Base-by-base conservation (phyloP, 495 filamentous ascomycete species). In the Umbilicaria muhlenbergii region DNA sequence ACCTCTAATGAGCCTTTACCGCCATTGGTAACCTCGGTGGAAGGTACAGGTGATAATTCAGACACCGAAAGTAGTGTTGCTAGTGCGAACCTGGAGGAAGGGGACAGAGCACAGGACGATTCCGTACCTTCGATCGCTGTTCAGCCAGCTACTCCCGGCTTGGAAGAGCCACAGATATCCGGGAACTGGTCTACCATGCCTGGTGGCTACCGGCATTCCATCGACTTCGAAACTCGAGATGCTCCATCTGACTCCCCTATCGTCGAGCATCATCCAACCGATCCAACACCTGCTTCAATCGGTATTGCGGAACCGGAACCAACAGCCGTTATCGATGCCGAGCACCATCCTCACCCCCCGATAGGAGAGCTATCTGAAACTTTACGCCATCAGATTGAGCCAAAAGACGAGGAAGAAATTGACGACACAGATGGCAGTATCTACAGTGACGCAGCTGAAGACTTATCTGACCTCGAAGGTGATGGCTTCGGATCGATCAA, bases 371-470 rank as follows among this genome's bases (percentile, higher is more conserved):
- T 60, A 28, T 51, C 53, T 24, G 50, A 58, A 34, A 36, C 41
- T 12, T 38, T 61, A 34, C 47, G 44, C 6, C 51, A 43, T 13
- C 58, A 61, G 34, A 58, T 48, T 18, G 42, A 60, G 19, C 39
- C 45, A 13, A 41, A 51, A 21, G 57, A 53, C 24, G 54, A 53
- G 16, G 60, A 65, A 34, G 60, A 59, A 6, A 68, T 67, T 37
- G 68, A 66, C 24, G 74, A 77, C n/a, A 68, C 65, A 31, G 65
- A 66, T 19, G 64, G 69, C 28, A 89, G 82, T 58, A 70, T 89
- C 38, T 94, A 89, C 58, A 91, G 83, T 53, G 87, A 94, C 68
- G 87, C 87, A 2, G 78, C 78, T 35, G 87, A 94, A 54, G 81
- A 86, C 42, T 61, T 82, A 2, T 68, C 71, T 0, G 76, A 88